Base-by-base conservation (phyloP, 2,329 filamentous ascomycete genomes). In the Aspergillus sclerotialis region DNA sequence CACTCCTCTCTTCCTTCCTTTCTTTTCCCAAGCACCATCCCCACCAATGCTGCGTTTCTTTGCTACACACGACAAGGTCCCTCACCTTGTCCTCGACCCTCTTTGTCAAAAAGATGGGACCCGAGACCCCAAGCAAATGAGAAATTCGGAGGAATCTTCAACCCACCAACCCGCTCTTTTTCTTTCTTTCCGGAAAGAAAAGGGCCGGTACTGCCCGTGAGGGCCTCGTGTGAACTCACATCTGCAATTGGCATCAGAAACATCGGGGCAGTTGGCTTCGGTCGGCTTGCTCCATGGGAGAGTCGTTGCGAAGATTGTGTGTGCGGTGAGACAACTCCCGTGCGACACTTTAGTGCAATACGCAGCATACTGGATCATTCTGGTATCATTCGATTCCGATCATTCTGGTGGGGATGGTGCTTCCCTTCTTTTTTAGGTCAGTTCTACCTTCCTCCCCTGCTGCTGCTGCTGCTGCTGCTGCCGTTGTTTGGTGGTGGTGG, bases 61-160 rank as follows among this genome's bases (percentile, higher is more conserved):
- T 89, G 84, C 84, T 82, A 82, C 82, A 84, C 76, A 78, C 63
- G 76, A 69, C 74, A 85, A 70, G 44, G 71, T 50, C 34, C 27
- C 11, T 17, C 29, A n/a, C 39, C 39, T 43, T 41, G 54, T 58
- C 52, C 48, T 49, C 46, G 15, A 9, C 28, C 12, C 7, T 14
- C 5, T 30, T 42, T 40, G 36, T 34, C 29, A 10, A 32, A 35
- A 30, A n/a, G 26, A 25, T 37, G 40, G 26, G 14, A 12, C 7
- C 26, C 28, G 43, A 49, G 37, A 46, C 24, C 30, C 40, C 44
- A 64, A 68, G 85, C 86, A 89, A 87, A 87, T 89, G 85, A 87
- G 85, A 92, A 92, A 92, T 90, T 92, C 85, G 85, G 86, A 92
- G 86, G 84, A 92, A 80, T 89, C 84, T 89, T 86, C 84, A 87